Evolutionary conservation across 2,329 filamentous ascomycete genomes (phyloP).

Genomic region (Coleophoma cylindrospora): DNA sequence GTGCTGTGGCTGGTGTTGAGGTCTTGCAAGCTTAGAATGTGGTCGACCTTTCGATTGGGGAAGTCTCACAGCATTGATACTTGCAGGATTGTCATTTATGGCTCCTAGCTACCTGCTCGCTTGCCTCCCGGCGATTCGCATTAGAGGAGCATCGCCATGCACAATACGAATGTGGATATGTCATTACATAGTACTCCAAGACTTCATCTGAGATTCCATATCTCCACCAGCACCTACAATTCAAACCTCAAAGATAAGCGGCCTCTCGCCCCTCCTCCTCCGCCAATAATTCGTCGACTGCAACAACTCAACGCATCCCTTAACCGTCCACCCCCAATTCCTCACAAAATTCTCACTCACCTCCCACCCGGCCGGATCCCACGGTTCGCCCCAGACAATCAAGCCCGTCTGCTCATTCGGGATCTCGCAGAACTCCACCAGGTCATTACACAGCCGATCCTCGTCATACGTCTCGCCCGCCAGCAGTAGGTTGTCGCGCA

Average conservation of each 20-base stretch:
- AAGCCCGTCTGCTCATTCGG: slow-evolving; percentile 19
- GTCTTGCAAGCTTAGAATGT: too few species aligned
- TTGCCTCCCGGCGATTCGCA: too few species aligned
- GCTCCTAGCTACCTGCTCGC: too few species aligned
- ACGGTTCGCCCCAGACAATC: slow-evolving; percentile 33
- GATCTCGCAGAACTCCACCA: slow-evolving; percentile 9
- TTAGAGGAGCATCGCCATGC: too few species aligned
- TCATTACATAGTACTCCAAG: too few species aligned
- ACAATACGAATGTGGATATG: too few species aligned
- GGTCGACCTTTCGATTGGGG: too few species aligned
- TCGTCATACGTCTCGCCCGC: slow-evolving; percentile 12
- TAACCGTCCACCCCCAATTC: slow-evolving; percentile 30
- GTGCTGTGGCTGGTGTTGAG: too few species aligned
- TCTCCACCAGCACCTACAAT: neutral
- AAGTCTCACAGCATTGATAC: too few species aligned
- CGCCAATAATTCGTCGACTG: slow-evolving; percentile 30
- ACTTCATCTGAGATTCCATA: too few species aligned
- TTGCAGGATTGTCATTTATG: too few species aligned
- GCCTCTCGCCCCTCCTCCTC: slow-evolving; percentile 25
- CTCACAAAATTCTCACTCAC: slow-evolving; percentile 28
- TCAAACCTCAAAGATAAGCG: slow-evolving; percentile 3
- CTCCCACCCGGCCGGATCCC: slow-evolving; percentile 30
- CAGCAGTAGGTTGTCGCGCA: slow-evolving; percentile 29
- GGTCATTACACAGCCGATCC: slow-evolving; percentile 13
- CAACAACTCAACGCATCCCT: slow-evolving; percentile 26